Conservation (phyloP, 306 rosid species). For the cucumber (Cucumis sativus) region Cucumber_9930_V3 NC_026657.2:3564501-3565000, state of each 20-base stretch:
- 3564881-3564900: slow-evolving; percentile 97
- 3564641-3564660: slow-evolving; percentile 67
- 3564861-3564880: slow-evolving; percentile 97
- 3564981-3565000: slow-evolving; percentile 98
- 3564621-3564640: slow-evolving; percentile 91
- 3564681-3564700: slow-evolving; percentile 98
- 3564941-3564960: slow-evolving; percentile 84
- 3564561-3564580: slow-evolving; percentile 66
- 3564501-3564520: slow-evolving; percentile 73
- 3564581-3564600: slow-evolving; percentile 91
- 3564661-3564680: slow-evolving; percentile 74
- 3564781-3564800: slow-evolving; percentile 28
- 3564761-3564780: slow-evolving; percentile 95
- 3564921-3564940: slow-evolving; percentile 98
- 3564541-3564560: slow-evolving; percentile 56
- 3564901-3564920: slow-evolving; percentile 97
- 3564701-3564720: slow-evolving; percentile 94
- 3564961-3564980: slow-evolving; percentile 95
- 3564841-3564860: slow-evolving; percentile 18
- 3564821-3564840: slow-evolving; percentile 7
- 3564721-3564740: slow-evolving; percentile 89
- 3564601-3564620: slow-evolving; percentile 74
- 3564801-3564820: slow-evolving; percentile 9
- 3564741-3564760: slow-evolving; percentile 90
- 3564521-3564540: slow-evolving; percentile 84